Base-by-base conservation (phyloP, 495 filamentous ascomycete genomes). In the Parachaetomium inaequale region DNA sequence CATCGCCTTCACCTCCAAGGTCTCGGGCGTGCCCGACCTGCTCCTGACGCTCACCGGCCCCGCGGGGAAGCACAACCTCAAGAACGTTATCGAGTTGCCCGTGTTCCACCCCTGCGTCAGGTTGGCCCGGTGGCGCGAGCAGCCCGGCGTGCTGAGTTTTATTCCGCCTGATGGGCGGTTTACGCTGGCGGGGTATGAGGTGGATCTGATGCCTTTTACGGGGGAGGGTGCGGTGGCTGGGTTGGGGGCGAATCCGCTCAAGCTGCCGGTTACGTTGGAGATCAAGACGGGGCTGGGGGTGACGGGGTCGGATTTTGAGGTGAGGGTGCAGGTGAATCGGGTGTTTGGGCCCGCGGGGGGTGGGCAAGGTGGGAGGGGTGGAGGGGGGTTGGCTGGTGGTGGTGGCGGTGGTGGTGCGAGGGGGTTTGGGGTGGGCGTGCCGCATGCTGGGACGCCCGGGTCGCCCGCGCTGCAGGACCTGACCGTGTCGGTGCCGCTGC, bases 101-200 rank as follows among this genome's bases (percentile, higher is more conserved):
- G 92, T 96, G 0, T 99, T 99, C 70, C 94, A 99, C 69, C 94
- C 94, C 1, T 98, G 92, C 71, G 94, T 99, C 10, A 81, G 95
- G 19, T 76, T 98, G 21, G 87, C 85, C 21, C 78, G 85, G 40
- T 99, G 94, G 94, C 83, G 86, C 58, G 91, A 96, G 59, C 83
- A 82, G 40, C 92, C 94, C 0, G 94, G 94, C 1, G 88, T 96
- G 64, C 81, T 99, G 19, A 93, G 89, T 72, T 99, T 98, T 70
- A 84, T 99, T 21, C 94, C 94, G 11, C 94, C 94, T 2, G 94
- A 99, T 71, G 94, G 94, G 21, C 83, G 90, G n/a, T 98, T 98
- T 70, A 89, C 94, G 14, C 81, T 98, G 10, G 92, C 91, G 28
- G 92, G 93, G 4, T 98, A 98, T 68, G 94, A 96, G 72, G 92